Evolutionary conservation across 352 stramenopile genomes (phyloP).

Genomic region (Phytopythium mirpurense): DNA sequence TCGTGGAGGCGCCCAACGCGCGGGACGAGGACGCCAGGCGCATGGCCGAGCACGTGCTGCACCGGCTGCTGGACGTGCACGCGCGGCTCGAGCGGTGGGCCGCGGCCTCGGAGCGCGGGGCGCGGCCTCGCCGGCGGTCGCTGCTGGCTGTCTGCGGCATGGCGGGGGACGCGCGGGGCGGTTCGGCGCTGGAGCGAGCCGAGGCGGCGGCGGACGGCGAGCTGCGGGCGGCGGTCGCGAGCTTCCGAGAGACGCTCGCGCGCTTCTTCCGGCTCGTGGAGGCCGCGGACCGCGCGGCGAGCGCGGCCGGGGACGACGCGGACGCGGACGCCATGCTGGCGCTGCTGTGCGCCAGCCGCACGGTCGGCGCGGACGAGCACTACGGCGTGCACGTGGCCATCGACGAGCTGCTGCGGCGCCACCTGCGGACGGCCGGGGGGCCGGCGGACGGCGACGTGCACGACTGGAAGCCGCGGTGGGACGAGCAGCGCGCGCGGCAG

Average conservation of each 20-base stretch:
- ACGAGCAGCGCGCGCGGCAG: background rate
- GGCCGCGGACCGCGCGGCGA: background rate
- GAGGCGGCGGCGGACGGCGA: background rate
- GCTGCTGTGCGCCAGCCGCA: conserved; percentile 5
- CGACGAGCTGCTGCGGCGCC: background rate
- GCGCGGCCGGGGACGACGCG: background rate
- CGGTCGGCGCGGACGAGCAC: conserved; percentile 1
- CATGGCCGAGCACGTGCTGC: background rate
- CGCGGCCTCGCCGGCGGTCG: background rate
- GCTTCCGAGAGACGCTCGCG: background rate
- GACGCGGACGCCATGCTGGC: background rate
- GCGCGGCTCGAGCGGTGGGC: background rate
- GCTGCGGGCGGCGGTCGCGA: background rate
- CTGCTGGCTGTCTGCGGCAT: background rate
- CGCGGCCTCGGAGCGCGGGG: background rate
- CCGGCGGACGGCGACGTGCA: background rate
- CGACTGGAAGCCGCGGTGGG: conserved; percentile 1
- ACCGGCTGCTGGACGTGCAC: background rate
- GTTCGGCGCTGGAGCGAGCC: background rate
- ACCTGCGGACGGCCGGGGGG: background rate
- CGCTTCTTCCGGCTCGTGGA: background rate
- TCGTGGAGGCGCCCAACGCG: background rate
- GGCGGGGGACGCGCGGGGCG: background rate
- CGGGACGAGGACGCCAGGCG: background rate
- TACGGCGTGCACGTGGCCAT: background rate